Base-by-base conservation (phyloP, 148 eudicot genomes). In the Fagopyrum esculentum region DNA sequence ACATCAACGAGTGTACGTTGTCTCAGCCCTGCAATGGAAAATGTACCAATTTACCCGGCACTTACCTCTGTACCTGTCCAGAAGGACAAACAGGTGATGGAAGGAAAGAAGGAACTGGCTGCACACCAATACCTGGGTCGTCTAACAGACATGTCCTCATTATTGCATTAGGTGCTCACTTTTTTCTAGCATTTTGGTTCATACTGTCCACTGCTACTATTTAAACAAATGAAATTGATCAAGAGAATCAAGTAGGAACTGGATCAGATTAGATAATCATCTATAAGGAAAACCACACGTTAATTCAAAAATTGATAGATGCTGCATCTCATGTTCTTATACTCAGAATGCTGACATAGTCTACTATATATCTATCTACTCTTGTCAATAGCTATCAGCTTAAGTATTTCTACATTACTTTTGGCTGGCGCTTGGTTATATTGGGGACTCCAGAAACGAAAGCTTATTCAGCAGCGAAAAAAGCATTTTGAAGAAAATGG, bases 401-500 rank as follows among this genome's bases (percentile, higher is more conserved):
- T 66, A 40, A 43, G 71, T 43, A 66, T 66, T n/a, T 35, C 46
- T 1, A 43, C 47, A 40, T 66, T 66, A 40, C 47, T 66, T 15
- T 9, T 66, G 45, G 71, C 71, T 13, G 47, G 17, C 5, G 71
- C 47, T 35, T 66, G 71, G 71, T 40, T 66, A 40, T 66, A 13
- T 8, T 66, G 71, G 71, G 19, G 47, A 66, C 9, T 43, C 5
- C 71, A 66, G 46, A 66, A 66, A 40, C 13, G 46, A 66, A 66
- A 40, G 71, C 71, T 66, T 66, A 66, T 66, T 17, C 71, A 66
- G 47, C 22, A 35, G 9, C 4, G 47, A 46, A 66, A 66, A n/a
- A 66, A 66, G 71, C 71, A 66, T 66, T 66, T 66, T 15, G 16
- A 66, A 16, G 71, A 66, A 5, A 66, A 66, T 15, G 71, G 71